phyloP scores from a whole-genome alignment of 139 green algal genomes.

The Chlamydomonas sphaeroides region DNA sequence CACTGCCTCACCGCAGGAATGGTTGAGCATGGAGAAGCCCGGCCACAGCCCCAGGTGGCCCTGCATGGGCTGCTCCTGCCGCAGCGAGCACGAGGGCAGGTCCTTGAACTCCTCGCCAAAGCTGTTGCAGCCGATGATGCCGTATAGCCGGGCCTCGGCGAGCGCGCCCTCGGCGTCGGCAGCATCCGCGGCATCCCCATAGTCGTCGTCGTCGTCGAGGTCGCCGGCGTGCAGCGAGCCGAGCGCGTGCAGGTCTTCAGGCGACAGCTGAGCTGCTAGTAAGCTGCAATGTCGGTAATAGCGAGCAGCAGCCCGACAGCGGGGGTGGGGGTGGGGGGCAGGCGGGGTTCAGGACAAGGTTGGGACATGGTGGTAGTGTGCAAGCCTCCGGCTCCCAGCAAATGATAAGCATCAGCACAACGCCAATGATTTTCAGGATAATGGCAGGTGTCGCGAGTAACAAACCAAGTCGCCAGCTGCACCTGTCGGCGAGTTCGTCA shows the following conservation, averaged over 20 bases:
- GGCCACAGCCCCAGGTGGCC: slow-evolving; percentile 53
- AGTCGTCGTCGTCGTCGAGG: too few species aligned
- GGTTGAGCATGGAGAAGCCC: slow-evolving; percentile 52
- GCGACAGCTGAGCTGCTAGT: not conserved
- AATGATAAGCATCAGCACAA: not conserved
- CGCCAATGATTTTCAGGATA: too few species aligned
- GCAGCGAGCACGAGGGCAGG: not conserved
- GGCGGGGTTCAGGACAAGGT: not conserved
- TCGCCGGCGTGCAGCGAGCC: not conserved
- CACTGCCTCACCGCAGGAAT: too few species aligned
- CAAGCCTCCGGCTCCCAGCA: too few species aligned
- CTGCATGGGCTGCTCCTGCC: not conserved
- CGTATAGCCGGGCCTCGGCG: not conserved
- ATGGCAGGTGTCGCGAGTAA: too few species aligned
- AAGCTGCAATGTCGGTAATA: not conserved
- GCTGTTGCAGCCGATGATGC: slow-evolving; percentile 18
- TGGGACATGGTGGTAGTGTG: too few species aligned
- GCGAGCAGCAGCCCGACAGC: not conserved
- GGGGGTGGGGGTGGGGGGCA: too few species aligned
- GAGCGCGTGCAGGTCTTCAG: not conserved
- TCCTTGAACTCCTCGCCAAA: slow-evolving; percentile 46
- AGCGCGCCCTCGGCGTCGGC: not conserved
- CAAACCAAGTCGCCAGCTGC: not conserved
- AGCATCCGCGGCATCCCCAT: too few species aligned
- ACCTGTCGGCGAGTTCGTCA: not conserved